These are phyloP conservation scores for Dicorynia guianensis DNA, from an alignment of 306 rosid genomes.

Conservation along the genomic window DNA sequence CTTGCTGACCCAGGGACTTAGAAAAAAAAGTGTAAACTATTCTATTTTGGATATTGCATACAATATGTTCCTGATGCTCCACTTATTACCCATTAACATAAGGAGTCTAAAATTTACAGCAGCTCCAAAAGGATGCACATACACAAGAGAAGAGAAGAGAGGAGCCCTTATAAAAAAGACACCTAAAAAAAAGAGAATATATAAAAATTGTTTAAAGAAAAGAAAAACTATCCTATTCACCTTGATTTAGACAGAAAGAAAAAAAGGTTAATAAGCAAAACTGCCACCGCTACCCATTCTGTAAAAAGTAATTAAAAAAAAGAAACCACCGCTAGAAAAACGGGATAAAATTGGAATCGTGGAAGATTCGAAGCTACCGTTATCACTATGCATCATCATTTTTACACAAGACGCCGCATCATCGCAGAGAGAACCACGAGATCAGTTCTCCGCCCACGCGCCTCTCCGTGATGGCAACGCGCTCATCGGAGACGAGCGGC, in stretches of 20 bases:
- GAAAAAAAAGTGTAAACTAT: slow-evolving; percentile 1
- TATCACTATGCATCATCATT: not conserved
- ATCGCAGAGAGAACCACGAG: slow-evolving; percentile 65
- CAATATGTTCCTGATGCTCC: slow-evolving; percentile 8
- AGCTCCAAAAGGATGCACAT: slow-evolving; percentile 38
- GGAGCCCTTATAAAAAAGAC: slow-evolving; percentile 35
- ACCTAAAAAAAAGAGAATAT: not conserved
- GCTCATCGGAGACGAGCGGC: slow-evolving; percentile 53
- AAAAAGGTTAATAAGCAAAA: not conserved
- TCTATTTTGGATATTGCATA: slow-evolving; percentile 12
- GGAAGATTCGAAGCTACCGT: not conserved
- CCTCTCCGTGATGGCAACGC: slow-evolving; percentile 58
- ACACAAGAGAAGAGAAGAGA: slow-evolving; percentile 7
- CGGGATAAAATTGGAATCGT: slow-evolving; percentile 35
- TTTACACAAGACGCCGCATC: slow-evolving; percentile 36
- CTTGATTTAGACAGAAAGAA: not conserved
- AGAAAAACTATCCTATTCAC: slow-evolving; percentile 5
- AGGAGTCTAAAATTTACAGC: slow-evolving; percentile 55
- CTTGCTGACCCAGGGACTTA: not conserved
- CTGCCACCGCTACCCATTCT: slow-evolving; percentile 31
- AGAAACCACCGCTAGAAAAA: slow-evolving; percentile 18
- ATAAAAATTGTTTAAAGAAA: not conserved
- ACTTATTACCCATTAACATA: slow-evolving; percentile 40
- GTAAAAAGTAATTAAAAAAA: slow-evolving; percentile 14
- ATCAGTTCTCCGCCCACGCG: slow-evolving; percentile 61